Base-by-base conservation (phyloP, 2,329 filamentous ascomycete species). In the Corynespora cassiicola region DNA sequence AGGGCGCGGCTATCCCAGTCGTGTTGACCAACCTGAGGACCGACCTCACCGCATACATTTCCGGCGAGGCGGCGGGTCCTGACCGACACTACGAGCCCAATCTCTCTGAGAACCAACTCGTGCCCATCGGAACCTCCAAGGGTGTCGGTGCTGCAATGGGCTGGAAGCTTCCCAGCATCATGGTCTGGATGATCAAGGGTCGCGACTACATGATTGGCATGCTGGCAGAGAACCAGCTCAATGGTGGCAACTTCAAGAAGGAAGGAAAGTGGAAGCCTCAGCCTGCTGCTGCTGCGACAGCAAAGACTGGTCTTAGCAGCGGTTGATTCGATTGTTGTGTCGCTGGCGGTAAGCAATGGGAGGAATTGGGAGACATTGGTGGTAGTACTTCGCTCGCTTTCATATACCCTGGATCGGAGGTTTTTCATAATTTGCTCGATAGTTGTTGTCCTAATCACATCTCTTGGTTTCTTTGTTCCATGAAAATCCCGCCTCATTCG, bases 21-120 rank as follows among this genome's bases (percentile, higher is more conserved):
- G 52, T 71, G 0, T 63, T 70, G 48, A 71, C 70, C 6, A 78
- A 76, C 40, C 61, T 80, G 14, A 65, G 68, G 34, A 69, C 71
- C 26, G 77, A 79, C 41, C 52, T 80, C 26, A 50, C 70, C 12
- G 61, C 61, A 2, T 56, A 62, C 32, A 36, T 68, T 11, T 35
- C 42, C 7, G 60, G 57, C 7, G 49, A 50, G 7, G 45, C 54
- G 7, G 42, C 60, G 15, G 55, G 42, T 6, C 55, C 59, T 16
- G 65, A 70, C 32, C 45, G 63, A 7, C 54, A 58, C 31, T 69
- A 64, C 44, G 54, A 28, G n/a, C 31, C 58, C 2, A 63, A 66
- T 25, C 14, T 54, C 15, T 61, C 56, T 36, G 66, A 69, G 51
- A 53, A 56, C 44, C 66, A 69, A 45, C 45, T 69, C 23, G 53